Base-by-base conservation (phyloP, 192 early-diverging fungal genomes). In the Backusella westeae region DNA sequence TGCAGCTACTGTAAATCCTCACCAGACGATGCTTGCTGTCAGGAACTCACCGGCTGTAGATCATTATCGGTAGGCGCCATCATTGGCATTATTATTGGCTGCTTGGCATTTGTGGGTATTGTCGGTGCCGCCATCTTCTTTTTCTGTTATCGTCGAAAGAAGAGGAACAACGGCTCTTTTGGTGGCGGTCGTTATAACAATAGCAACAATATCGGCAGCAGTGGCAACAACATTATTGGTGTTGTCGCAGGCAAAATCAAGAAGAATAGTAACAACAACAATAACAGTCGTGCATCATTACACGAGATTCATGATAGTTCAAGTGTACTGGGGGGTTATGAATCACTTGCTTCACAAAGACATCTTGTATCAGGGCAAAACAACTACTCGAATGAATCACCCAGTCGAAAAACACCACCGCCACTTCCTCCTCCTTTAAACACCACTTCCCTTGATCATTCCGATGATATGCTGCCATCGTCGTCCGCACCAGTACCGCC, bases 31-130 rank as follows among this genome's bases (percentile, higher is more conserved):
- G 5, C 72, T 42, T 83, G 82, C 66, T 83, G 82, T 59, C 7
- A 68, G 44, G 36, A 34, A n/a, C 29, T 83, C 9, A 15, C 9
- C 26, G 34, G 74, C 21, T 74, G 65, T n/a, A 74, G 35, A 35
- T 7, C 17, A n/a, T 73, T 82, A 14, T 76, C 74, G 1, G 68
- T 44, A 14, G 82, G 75, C n/a, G 78, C 82, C 15, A 77, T 80
- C 17, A 36, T 68, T 21, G 82, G 78, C 17, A 80, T 83, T 26
- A 65, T 77, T 26, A 52, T 78, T 38, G 81, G 78, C 1, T 71
- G 46, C 66, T 29, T 82, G 14, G 66, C 15, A 19, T 63, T 67
- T 66, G 15, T 67, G 4, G 63, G 63, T 21, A 44, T 42, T 21
- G 36, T 65, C 1, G 65, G 59, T 32, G 42, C 42, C 7, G 36